These are phyloP conservation scores for Eucalyptus marginata DNA, from an alignment of 345 rosid species.

Conservation along the genomic window DNA sequence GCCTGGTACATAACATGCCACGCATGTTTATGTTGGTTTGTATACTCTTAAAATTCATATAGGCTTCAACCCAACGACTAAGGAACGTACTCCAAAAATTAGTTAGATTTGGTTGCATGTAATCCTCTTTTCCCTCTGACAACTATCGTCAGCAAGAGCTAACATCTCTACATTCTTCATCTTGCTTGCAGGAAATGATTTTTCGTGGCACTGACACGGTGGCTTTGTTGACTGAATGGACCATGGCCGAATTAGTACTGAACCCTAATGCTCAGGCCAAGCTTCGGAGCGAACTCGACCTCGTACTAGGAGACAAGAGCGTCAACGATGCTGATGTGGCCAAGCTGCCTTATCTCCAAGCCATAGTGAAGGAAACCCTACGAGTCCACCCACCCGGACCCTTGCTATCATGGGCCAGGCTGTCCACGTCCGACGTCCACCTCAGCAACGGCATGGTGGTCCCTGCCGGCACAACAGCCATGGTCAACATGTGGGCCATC, in stretches of 20 bases:
- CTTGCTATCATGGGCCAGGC: slow-evolving; percentile 46
- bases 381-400: slow-evolving; percentile 46
- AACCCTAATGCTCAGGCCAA: slow-evolving; percentile 21
- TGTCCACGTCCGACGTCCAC: slow-evolving; percentile 35
- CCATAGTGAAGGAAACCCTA: slow-evolving; percentile 40
- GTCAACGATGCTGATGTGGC: slow-evolving; percentile 16
- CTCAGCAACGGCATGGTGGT: slow-evolving; percentile 36
- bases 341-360: slow-evolving; percentile 19
- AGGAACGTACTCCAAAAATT: neutral
- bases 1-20: neutral
- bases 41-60: neutral
- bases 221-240: slow-evolving; percentile 38
- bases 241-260: slow-evolving; percentile 29
- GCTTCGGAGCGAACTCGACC: slow-evolving; percentile 11
- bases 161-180: neutral
- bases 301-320: neutral
- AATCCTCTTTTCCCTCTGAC: neutral
- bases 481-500: slow-evolving; percentile 61
- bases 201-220: slow-evolving; percentile 47
- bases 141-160: neutral
- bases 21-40: neutral
- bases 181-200: slow-evolving; percentile 37
- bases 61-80: neutral
- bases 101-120: neutral
- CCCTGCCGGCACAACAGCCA: slow-evolving; percentile 32